Percentiles rank a stretch among this genome's conserved stretches.
These are phyloP conservation scores for Colletotrichum lupini DNA, from an alignment of 2,329 filamentous ascomycete genomes.

Conservation along the genomic window DNA sequence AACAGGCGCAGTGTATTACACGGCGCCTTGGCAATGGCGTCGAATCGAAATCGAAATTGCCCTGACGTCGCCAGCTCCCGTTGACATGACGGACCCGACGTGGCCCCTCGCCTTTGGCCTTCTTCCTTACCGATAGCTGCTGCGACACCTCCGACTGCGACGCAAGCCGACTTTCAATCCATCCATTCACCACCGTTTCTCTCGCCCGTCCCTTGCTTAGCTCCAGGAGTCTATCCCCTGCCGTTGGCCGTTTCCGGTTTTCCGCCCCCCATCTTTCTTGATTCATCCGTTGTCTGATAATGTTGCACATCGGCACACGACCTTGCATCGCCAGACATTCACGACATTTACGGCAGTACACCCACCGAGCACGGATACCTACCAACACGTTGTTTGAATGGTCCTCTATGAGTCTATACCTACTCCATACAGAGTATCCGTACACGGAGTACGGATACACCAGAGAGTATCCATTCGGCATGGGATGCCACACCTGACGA, in stretches of 20 bases:
- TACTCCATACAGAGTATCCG: neutral
- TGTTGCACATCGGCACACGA: slow-evolving; percentile 19
- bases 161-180: neutral
- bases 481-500: slow-evolving; percentile 1
- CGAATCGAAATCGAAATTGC: neutral
- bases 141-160: neutral
- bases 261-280: slow-evolving; percentile 22
- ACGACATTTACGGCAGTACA: neutral
- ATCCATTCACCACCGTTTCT: neutral
- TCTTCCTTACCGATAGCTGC: neutral
- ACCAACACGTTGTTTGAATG: neutral
- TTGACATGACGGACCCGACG: slow-evolving; percentile 11
- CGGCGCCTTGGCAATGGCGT: slow-evolving; percentile 17
- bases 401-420: neutral
- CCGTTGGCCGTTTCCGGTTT: slow-evolving; percentile 9
- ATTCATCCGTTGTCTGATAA: slow-evolving; percentile 23
- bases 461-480: neutral
- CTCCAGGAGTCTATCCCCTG: neutral
- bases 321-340: neutral
- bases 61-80: slow-evolving; percentile 4
- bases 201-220: neutral
- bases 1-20: slow-evolving; percentile 19
- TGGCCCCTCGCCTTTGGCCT: neutral
- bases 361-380: neutral
- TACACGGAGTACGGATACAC: too few species aligned